Evolutionary conservation across 1,284 basidiomycete species (phyloP).

Genomic region (Coniophora puteana): DNA sequence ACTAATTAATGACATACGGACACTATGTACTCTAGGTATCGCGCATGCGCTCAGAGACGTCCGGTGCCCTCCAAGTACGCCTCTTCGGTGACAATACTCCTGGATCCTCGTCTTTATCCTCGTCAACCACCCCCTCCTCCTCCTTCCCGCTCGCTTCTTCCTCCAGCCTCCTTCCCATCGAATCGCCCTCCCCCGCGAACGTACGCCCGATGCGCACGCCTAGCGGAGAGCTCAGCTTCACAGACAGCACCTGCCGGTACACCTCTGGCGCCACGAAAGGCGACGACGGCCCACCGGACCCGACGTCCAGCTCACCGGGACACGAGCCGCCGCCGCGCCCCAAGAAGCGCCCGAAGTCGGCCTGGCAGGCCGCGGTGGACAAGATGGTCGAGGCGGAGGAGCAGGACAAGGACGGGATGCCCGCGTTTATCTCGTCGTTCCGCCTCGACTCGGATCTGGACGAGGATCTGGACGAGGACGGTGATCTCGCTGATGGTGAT

Average conservation of each 20-base stretch:
- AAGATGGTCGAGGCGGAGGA: conserved; percentile 30
- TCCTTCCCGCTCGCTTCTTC: too few species aligned
- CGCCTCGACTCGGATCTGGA: too few species aligned
- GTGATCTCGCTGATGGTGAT: too few species aligned
- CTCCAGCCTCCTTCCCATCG: conserved; percentile 18
- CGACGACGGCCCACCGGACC: too few species aligned
- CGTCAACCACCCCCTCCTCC: conserved; percentile 24
- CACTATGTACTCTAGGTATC: conserved; percentile 4
- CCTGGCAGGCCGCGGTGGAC: conserved; percentile 40
- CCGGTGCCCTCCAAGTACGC: conserved; percentile 27
- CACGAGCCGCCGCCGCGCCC: too few species aligned
- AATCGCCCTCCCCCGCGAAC: conserved; percentile 18
- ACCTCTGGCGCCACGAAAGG: conserved; percentile 19
- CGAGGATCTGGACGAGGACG: too few species aligned
- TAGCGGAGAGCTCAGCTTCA: conserved; percentile 23
- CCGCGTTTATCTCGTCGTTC: conserved; percentile 34
- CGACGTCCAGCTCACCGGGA: too few species aligned
- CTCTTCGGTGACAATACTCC: conserved; percentile 27
- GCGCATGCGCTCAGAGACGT: conserved; percentile 18
- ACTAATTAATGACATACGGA: conserved; percentile 3
- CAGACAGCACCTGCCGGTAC: conserved; percentile 21
- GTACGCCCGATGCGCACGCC: conserved; percentile 16
- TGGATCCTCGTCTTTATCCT: conserved; percentile 18
- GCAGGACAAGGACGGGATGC: conserved; percentile 39
- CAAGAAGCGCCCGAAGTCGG: conserved; percentile 38